Evolutionary conservation across 106 monocot species (phyloP), one percentile per base, ranked within the genome.

Genomic region (Xerophyta viscosa): DNA sequence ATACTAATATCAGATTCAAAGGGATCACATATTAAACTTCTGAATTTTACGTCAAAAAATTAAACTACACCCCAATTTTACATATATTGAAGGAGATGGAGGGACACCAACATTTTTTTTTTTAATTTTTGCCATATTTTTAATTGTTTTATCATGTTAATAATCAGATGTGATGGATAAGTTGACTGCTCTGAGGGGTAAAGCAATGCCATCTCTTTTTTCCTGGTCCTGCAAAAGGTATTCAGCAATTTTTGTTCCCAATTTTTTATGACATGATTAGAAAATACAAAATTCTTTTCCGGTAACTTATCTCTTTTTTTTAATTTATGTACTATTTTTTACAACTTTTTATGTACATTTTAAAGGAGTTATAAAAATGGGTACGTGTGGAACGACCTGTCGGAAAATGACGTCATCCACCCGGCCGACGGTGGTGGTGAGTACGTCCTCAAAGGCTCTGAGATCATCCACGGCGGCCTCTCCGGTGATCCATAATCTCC

Each of bases 141-240:
- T 15, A 15, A 39, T 1, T 39, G 10, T 39, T 39, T 46, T 46
- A 18, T 46, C 6, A 3, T 44, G 15, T 46, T 19, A 18, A 3
- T 7, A 19, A 6, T 13, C 47, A 89, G 88, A 89, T 77, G 83
- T 83, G 41, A 73, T 67, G 50, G 83, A 83, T 24, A 76, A 64
- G 60, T 69, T 89, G 6, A 83, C 79, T 15, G 30, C 64, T 43
- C 66, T 89, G 2, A 79, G 88, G 56, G 88, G 88, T 4, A 83
- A 65, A 56, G 88, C 76, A n/a, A 77, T 89, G 83, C 69, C 73
- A 7, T 69, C 79, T 57, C 88, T 89, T 36, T 89, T 69, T 60
- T 89, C 88, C 21, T 89, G 88, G 88, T 89, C 88, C 42, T 89
- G 88, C 70, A 89, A 89, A 67, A 89, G 88, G 88, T 89, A 59